These are phyloP conservation scores for Ophiocordyceps unilateralis DNA, from an alignment of 2,329 filamentous ascomycete species.

Conservation along the genomic window DNA sequence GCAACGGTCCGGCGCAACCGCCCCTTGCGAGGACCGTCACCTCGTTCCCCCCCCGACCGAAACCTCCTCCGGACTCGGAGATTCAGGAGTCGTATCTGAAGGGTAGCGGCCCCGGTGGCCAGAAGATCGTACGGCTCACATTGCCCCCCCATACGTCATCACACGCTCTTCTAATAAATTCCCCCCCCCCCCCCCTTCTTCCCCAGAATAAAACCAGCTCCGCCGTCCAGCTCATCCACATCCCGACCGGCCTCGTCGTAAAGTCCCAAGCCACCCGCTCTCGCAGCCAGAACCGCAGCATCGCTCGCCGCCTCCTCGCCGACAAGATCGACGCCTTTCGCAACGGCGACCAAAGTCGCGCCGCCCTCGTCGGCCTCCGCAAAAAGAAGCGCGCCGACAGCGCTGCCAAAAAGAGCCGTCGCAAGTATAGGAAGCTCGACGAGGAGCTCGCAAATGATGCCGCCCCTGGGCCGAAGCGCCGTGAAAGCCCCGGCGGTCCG, in stretches of 20 bases:
- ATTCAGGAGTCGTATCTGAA: slow-evolving; percentile 77
- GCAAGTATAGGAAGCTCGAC: slow-evolving; percentile 55
- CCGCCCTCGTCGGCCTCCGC: slow-evolving; percentile 42
- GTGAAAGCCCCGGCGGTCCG: background rate
- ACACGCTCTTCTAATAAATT: background rate
- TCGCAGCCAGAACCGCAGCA: slow-evolving; percentile 70
- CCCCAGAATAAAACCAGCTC: slow-evolving; percentile 98
- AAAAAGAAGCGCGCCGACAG: slow-evolving; percentile 58
- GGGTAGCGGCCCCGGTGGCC: slow-evolving; percentile 80
- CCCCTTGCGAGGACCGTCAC: slow-evolving; percentile 23
- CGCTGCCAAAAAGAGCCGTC: slow-evolving; percentile 60
- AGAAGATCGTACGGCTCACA: slow-evolving; percentile 87
- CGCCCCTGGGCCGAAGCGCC: background rate
- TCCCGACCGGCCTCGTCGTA: slow-evolving; percentile 79
- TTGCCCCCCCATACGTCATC: background rate
- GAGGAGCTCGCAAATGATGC: slow-evolving; percentile 15
- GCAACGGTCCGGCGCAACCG: no score
- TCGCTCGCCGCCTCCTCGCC: slow-evolving; percentile 62
- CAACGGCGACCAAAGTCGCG: slow-evolving; percentile 53
- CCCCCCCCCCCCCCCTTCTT: no score
- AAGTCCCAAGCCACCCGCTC: slow-evolving; percentile 89
- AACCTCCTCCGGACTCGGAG: slow-evolving; percentile 56
- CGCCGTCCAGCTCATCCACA: slow-evolving; percentile 81
- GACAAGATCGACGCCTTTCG: slow-evolving; percentile 55
- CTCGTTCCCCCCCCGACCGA: slow-evolving; percentile 32